Evolutionary conservation across 148 eudicot species (phyloP).

Genomic region (Diospyros kaki): DNA sequence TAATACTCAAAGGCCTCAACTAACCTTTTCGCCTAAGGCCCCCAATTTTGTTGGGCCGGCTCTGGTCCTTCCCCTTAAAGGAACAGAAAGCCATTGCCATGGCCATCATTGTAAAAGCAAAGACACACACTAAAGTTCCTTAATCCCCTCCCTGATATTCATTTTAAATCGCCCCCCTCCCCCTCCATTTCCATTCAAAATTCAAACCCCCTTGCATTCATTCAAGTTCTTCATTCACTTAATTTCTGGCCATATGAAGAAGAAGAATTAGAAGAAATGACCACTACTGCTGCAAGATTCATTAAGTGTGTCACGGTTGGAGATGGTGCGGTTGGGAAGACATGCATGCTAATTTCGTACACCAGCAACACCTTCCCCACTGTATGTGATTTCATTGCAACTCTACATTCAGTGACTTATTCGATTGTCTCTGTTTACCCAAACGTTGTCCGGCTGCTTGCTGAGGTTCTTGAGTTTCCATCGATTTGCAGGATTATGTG

Average conservation of each 20-base stretch:
- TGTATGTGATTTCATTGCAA: conserved; percentile 15
- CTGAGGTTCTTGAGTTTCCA: neutral
- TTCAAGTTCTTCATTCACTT: neutral
- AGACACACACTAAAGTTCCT: conserved; percentile 14
- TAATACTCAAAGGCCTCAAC: too few species aligned
- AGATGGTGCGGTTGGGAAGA: conserved; percentile 30
- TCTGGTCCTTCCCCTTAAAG: conserved; percentile 28
- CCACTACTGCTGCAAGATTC: conserved; percentile 21
- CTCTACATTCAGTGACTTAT: neutral
- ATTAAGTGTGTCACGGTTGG: conserved; percentile 32
- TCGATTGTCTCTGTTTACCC: neutral
- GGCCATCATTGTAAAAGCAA: conserved; percentile 17
- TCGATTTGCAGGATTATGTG: conserved; percentile 25
- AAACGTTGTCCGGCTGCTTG: neutral
- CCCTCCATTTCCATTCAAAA: conserved; percentile 24
- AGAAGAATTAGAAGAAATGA: conserved; percentile 3
- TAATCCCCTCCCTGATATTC: neutral
- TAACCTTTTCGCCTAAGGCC: too few species aligned
- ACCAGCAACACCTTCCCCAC: conserved; percentile 35
- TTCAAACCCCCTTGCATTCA: conserved; percentile 5
- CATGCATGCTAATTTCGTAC: conserved; percentile 31
- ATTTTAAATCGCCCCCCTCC: conserved; percentile 2
- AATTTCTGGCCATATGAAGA: neutral
- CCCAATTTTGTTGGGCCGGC: too few species aligned
- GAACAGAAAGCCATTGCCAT: conserved; percentile 15